phyloP scores from a whole-genome alignment of 2,329 filamentous ascomycete genomes.

The Zymoseptoria pseudotritici region DNA sequence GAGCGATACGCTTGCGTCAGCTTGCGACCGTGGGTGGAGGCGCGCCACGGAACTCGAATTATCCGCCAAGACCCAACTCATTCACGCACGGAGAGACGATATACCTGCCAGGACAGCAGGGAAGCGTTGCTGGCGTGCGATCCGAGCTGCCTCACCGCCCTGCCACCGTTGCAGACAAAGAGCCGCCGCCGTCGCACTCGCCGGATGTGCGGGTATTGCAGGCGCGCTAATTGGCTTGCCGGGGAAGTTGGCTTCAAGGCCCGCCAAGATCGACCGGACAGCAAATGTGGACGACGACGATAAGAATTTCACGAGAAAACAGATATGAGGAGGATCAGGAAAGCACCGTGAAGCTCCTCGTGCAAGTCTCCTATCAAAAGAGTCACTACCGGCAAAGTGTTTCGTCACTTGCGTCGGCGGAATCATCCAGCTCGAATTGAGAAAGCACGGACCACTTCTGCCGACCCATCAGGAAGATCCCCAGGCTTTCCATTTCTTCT shows the following conservation, averaged over 20 bases:
- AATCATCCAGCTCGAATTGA: background rate
- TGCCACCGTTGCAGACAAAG: background rate
- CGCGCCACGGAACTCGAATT: background rate
- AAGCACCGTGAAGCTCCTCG: constrained; percentile 19
- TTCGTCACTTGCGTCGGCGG: constrained; percentile 6
- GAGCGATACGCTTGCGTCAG: constrained; percentile 2
- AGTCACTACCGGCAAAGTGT: background rate
- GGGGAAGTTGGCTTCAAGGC: constrained; percentile 7
- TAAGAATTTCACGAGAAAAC: constrained; percentile 10
- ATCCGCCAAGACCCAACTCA: background rate
- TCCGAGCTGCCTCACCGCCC: too few relatives aligned
- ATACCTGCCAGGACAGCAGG: background rate
- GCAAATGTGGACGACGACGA: constrained; percentile 7
- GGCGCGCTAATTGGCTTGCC: constrained; percentile 11
- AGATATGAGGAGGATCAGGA: constrained; percentile 22
- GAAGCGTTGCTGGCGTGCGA: background rate
- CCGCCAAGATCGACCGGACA: constrained; percentile 1
- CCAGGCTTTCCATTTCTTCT: constrained; percentile 4
- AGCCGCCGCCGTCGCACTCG: constrained; percentile 6
- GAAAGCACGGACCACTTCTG: constrained; percentile 2
- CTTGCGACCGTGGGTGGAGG: background rate
- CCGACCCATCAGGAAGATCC: background rate
- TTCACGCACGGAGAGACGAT: constrained; percentile 6
- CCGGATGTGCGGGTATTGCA: constrained; percentile 7
- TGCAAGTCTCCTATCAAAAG: constrained; percentile 8